phyloP scores from a whole-genome alignment of 2,329 filamentous ascomycete species.

The Amylocarpus encephaloides region DNA sequence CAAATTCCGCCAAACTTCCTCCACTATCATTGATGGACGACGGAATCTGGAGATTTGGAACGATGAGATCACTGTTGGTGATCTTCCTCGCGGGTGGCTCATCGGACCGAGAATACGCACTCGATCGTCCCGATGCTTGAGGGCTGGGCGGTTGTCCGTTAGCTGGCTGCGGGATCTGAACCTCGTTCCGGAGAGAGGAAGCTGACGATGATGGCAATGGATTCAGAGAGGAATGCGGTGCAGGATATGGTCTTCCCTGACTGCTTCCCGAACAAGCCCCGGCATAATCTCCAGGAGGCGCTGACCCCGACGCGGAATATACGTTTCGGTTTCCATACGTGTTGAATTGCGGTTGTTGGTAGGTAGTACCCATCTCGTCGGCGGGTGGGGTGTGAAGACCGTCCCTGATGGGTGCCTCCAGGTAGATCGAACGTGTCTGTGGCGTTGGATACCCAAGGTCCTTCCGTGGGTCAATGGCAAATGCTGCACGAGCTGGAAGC shows the following conservation, averaged over 20 bases:
- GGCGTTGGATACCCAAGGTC: constrained; percentile 12
- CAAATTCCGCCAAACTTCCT: constrained; percentile 74
- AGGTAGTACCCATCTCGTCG: constrained; percentile 47
- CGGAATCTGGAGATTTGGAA: constrained; percentile 57
- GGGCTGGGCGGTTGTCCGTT: constrained; percentile 21
- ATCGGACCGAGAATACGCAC: constrained; percentile 15
- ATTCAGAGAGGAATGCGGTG: constrained; percentile 15
- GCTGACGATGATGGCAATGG: constrained; percentile 13
- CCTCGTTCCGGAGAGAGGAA: constrained; percentile 26
- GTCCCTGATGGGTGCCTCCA: constrained; percentile 25
- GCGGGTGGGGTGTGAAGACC: constrained; percentile 46
- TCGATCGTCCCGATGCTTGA: constrained; percentile 13
- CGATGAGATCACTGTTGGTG: constrained; percentile 21
- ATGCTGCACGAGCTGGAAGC: constrained; percentile 15
- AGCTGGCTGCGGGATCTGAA: constrained; percentile 10
- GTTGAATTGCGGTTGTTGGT: constrained; percentile 41
- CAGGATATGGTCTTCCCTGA: constrained; percentile 8
- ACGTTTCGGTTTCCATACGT: constrained; percentile 39
- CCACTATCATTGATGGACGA: constrained; percentile 68
- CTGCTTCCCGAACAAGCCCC: constrained; percentile 1
- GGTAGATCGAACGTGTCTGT: constrained; percentile 19
- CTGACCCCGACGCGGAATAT: constrained; percentile 15
- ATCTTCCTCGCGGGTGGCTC: constrained; percentile 19
- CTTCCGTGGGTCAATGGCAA: constrained; percentile 21
- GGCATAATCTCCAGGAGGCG: constrained; percentile 10